Evolutionary conservation across 177 flowering plant species (phyloP).

Genomic region (Vitis hybrid): DNA sequence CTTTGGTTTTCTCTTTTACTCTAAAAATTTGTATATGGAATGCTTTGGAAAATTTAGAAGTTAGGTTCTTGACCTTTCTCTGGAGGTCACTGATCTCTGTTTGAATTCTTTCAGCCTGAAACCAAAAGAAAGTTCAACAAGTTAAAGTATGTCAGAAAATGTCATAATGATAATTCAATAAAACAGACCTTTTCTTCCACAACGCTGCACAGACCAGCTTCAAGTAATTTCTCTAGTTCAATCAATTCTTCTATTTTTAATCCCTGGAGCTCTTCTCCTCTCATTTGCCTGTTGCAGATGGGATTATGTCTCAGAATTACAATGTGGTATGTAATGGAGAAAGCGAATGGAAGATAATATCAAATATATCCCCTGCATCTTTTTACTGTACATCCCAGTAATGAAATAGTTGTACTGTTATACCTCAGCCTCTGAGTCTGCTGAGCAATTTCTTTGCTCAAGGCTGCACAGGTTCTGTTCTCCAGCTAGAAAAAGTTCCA

Average conservation of each 20-base stretch:
- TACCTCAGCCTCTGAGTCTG: no score
- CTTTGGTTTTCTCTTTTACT: not conserved
- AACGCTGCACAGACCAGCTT: conserved; percentile 25
- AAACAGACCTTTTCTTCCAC: conserved; percentile 28
- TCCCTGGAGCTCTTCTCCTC: conserved; percentile 39
- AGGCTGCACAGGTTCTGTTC: not conserved
- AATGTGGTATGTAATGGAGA: no score
- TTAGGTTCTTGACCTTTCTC: conserved; percentile 23
- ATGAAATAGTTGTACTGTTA: no score
- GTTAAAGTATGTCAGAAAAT: not conserved
- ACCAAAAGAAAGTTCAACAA: not conserved
- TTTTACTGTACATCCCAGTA: no score
- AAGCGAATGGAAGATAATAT: no score
- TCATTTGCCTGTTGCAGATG: conserved; percentile 24
- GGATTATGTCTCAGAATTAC: no score
- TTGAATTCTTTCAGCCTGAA: conserved; percentile 26
- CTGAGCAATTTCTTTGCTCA: no score
- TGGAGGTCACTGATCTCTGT: conserved; percentile 28
- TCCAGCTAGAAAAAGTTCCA: conserved; percentile 16
- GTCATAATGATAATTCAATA: not conserved
- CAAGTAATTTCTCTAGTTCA: conserved; percentile 27
- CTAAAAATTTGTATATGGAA: not conserved
- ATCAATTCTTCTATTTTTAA: conserved; percentile 29
- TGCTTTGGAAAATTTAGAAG: not conserved
- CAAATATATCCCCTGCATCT: no score